These are phyloP conservation scores for Besnoitia besnoiti DNA, from an alignment of 169 alveolate genomes.

Conservation along the genomic window DNA sequence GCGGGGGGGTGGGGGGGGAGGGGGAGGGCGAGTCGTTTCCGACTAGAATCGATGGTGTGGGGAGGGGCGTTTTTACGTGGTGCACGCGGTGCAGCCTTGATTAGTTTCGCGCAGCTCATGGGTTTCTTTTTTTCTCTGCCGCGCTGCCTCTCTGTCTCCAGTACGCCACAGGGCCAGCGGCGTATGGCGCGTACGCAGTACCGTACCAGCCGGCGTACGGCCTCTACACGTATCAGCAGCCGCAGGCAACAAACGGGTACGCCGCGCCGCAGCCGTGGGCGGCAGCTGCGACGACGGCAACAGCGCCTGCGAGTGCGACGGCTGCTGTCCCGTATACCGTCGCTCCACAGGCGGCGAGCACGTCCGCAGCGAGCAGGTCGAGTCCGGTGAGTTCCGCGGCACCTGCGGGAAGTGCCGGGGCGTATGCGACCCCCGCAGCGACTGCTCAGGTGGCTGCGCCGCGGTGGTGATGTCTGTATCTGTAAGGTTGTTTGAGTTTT, in stretches of 20 bases:
- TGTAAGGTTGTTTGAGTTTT: too few species aligned
- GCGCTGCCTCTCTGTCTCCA: background rate
- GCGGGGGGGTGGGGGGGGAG: too few species aligned
- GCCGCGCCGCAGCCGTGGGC: background rate
- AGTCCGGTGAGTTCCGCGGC: background rate
- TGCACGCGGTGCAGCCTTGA: too few species aligned
- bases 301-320: background rate
- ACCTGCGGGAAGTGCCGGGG: background rate
- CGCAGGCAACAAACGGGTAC: slow-evolving; percentile 4
- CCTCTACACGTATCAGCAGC: slow-evolving; percentile 36
- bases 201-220: slow-evolving; percentile 36
- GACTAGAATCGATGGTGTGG: too few species aligned
- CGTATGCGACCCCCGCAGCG: background rate
- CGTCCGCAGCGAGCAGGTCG: slow-evolving; percentile 8
- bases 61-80: too few species aligned
- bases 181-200: slow-evolving; percentile 36
- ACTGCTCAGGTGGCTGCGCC: background rate
- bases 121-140: too few species aligned
- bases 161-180: background rate
- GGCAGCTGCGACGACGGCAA: background rate
- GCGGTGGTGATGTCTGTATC: background rate
- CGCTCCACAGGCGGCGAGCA: slow-evolving; percentile 18
- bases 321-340: slow-evolving; percentile 28
- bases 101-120: too few species aligned
- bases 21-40: too few species aligned